These are phyloP conservation scores for Mantamonas sphyraenae DNA, from an alignment of 78 protist species.

Conservation along the genomic window DNA sequence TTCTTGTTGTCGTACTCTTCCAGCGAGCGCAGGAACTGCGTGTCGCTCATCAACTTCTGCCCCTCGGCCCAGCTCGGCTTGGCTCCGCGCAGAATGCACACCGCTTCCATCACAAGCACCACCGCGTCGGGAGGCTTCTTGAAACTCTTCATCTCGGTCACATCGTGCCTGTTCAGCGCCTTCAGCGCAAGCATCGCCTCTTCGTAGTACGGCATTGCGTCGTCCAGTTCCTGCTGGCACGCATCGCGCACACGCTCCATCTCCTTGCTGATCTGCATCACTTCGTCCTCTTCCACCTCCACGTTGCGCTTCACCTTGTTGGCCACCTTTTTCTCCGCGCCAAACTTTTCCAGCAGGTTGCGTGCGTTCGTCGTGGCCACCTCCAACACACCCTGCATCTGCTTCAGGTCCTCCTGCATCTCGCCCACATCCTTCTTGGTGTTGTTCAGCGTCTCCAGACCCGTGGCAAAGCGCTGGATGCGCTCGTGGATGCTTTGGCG, in stretches of 20 bases:
- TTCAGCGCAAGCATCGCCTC: slow-evolving; percentile 32
- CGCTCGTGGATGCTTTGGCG: not conserved
- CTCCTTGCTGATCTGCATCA: not conserved
- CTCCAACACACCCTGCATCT: slow-evolving; percentile 1
- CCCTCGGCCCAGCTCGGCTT: slow-evolving; percentile 14
- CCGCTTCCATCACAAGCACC: slow-evolving; percentile 32
- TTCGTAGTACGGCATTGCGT: not conserved
- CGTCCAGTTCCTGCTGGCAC: not conserved
- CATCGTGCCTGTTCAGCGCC: slow-evolving; percentile 10
- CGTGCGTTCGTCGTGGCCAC: not conserved
- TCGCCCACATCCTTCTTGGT: slow-evolving; percentile 11
- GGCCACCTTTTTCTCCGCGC: slow-evolving; percentile 14
- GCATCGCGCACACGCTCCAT: not conserved
- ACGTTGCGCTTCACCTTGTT: not conserved
- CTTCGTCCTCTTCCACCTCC: not conserved
- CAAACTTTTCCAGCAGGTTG: slow-evolving; percentile 1
- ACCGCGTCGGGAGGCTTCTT: slow-evolving; percentile 44
- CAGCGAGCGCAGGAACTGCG: slow-evolving; percentile 20
- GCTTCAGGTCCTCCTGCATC: slow-evolving; percentile 26
- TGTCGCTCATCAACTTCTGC: slow-evolving; percentile 6
- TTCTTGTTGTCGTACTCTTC: slow-evolving; percentile 53
- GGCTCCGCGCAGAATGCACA: slow-evolving; percentile 18
- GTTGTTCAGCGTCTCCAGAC: slow-evolving; percentile 2
- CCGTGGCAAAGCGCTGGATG: not conserved
- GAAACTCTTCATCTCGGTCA: slow-evolving; percentile 24